Conservation (phyloP, 2,329 filamentous ascomycete species). For the Clonostachys byssicola region DNA sequence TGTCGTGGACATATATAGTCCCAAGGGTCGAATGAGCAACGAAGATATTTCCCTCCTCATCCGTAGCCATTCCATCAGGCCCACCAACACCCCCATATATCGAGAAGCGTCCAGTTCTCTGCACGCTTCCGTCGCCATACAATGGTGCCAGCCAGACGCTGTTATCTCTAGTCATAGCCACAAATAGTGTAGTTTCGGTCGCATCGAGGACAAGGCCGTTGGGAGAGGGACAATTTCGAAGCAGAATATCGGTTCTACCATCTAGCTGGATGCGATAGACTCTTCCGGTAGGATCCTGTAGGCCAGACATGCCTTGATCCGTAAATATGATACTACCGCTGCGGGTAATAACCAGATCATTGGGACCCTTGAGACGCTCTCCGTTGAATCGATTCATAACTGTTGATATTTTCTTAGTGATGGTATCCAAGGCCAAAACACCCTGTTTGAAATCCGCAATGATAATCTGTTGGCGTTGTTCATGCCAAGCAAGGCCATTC, state of each 20-base stretch:
- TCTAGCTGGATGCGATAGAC: constrained; percentile 4
- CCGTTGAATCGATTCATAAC: constrained; percentile 8
- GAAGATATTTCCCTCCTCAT: constrained; percentile 7
- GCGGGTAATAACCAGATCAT: constrained; percentile 3
- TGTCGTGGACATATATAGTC: constrained; percentile 3
- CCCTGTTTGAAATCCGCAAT: constrained; percentile 8
- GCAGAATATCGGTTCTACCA: constrained; percentile 2
- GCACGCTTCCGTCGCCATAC: constrained; percentile 6
- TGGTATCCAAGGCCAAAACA: constrained; percentile 2
- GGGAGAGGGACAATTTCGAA: constrained; percentile 5
- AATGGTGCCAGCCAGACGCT: constrained; percentile 6
- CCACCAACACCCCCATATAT: constrained; percentile 4
- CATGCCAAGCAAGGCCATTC: constrained; percentile 6
- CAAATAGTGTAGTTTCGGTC: constrained; percentile 1
- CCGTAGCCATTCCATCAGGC: constrained; percentile 5
- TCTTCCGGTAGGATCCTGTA: constrained; percentile 4
- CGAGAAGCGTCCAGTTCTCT: constrained; percentile 5
- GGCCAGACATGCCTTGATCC: constrained; percentile 6
- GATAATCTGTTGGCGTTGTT: constrained; percentile 1
- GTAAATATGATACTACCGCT: constrained; percentile 6
- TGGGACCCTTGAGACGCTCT: constrained; percentile 6
- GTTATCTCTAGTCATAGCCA: constrained; percentile 7
- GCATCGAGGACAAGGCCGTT: constrained; percentile 5
- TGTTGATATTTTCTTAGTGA: constrained; percentile 1
- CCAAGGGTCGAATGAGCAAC: constrained; percentile 6